phyloP scores from a whole-genome alignment of 2,329 filamentous ascomycete species.

The Ophiostoma fasciatum region DNA sequence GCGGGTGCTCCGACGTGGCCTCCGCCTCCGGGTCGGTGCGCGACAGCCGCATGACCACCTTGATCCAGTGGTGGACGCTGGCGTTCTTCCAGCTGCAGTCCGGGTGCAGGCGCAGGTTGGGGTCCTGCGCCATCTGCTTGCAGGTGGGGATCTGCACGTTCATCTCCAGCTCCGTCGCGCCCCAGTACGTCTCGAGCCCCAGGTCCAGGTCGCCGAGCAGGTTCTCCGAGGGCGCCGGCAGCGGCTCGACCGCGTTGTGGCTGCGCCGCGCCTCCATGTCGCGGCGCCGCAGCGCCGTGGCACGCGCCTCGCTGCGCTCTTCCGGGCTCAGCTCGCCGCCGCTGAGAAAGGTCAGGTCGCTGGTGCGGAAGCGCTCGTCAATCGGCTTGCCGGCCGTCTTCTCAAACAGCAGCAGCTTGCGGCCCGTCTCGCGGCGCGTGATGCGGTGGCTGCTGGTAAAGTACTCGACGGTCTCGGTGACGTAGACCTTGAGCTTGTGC shows the following conservation, averaged over 20 bases:
- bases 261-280: constrained; percentile 36
- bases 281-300: constrained; percentile 31
- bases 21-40: constrained; percentile 66
- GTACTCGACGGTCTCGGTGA: constrained; percentile 84
- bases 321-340: constrained; percentile 58
- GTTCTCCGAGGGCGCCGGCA: constrained; percentile 47
- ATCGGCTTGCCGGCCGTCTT: constrained; percentile 70
- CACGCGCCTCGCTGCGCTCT: constrained; percentile 32
- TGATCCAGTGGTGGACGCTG: constrained; percentile 92
- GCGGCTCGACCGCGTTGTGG: constrained; percentile 23
- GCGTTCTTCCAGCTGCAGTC: constrained; percentile 92
- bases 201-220: constrained; percentile 66
- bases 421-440: constrained; percentile 67
- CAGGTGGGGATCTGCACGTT: constrained; percentile 86
- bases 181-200: constrained; percentile 57
- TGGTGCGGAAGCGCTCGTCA: constrained; percentile 57
- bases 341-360: constrained; percentile 59
- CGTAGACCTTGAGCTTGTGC: constrained; percentile 80
- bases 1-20: constrained; percentile 51
- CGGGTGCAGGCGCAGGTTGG: constrained; percentile 54
- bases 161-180: constrained; percentile 87
- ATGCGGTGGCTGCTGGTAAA: constrained; percentile 77
- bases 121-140: constrained; percentile 66
- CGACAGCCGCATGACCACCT: constrained; percentile 88
- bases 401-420: constrained; percentile 77